Conservation (phyloP, 306 rosid genomes). For the Ceratonia siliqua region DNA sequence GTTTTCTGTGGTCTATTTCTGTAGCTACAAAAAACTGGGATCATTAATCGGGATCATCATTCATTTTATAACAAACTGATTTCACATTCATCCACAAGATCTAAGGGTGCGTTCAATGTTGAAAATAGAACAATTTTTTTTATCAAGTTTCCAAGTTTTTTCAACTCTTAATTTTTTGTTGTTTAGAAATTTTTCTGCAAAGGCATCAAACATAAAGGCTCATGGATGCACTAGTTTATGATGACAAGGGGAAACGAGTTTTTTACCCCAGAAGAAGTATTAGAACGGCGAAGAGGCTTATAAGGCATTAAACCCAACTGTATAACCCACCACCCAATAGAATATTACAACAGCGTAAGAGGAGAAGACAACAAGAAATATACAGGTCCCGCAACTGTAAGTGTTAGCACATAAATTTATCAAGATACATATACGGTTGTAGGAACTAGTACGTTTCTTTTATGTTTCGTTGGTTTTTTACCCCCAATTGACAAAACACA, state of each 20-base stretch:
- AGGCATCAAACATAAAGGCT: background rate
- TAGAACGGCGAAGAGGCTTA: background rate
- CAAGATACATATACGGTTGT: constrained; percentile 17
- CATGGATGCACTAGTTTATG: background rate
- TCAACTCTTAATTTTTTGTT: no score
- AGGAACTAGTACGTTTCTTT: background rate
- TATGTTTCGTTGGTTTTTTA: constrained; percentile 5
- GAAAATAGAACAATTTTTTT: no score
- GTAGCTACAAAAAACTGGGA: no score
- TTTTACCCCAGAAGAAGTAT: background rate
- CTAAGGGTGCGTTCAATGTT: no score
- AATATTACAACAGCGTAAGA: background rate
- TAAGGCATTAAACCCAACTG: background rate
- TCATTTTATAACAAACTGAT: no score
- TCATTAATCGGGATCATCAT: no score
- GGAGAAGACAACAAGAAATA: background rate
- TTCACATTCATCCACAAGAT: no score
- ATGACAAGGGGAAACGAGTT: background rate
- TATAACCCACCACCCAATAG: background rate
- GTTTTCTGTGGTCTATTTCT: no score
- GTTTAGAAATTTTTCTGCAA: no score
- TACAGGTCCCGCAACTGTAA: background rate
- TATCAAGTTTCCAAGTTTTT: no score
- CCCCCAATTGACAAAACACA: constrained; percentile 6
- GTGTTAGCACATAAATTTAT: background rate